phyloP scores from a whole-genome alignment of 176 grass and related monocot genomes.

The Eremochloa ophiuroides region DNA sequence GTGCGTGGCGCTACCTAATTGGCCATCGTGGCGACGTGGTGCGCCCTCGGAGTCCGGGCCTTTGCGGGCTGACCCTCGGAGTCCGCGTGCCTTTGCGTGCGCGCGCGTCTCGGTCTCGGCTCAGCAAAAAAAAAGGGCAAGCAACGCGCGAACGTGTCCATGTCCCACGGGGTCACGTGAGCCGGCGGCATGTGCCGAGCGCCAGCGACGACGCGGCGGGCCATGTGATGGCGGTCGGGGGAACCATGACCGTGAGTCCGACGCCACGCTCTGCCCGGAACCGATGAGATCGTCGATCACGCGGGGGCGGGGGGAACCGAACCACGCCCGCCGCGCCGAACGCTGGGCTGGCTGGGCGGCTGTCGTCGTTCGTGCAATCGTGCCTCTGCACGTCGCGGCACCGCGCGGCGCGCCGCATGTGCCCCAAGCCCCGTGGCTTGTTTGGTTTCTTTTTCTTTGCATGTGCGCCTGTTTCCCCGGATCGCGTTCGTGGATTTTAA shows the following conservation, averaged over 20 bases:
- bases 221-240: background rate
- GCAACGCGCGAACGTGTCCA: no score
- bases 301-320: no score
- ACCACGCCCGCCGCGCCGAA: no score
- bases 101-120: no score
- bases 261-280: background rate
- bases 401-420: background rate
- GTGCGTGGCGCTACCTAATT: conserved; percentile 1
- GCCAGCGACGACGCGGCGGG: background rate
- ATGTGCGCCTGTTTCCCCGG: background rate
- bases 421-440: background rate
- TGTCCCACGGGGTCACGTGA: conserved; percentile 19
- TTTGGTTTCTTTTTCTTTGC: background rate
- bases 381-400: background rate
- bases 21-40: background rate
- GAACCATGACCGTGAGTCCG: background rate
- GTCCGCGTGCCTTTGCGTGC: no score
- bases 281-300: background rate
- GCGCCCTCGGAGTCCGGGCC: background rate
- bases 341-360: background rate
- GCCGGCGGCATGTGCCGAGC: conserved; percentile 14
- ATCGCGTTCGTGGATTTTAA: background rate
- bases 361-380: background rate
- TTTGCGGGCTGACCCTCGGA: no score
- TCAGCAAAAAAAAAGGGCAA: no score